Evolutionary conservation across 306 rosid genomes (phyloP), one percentile per base, ranked within the genome.

Genomic region (Dalbergia oliveri): DNA sequence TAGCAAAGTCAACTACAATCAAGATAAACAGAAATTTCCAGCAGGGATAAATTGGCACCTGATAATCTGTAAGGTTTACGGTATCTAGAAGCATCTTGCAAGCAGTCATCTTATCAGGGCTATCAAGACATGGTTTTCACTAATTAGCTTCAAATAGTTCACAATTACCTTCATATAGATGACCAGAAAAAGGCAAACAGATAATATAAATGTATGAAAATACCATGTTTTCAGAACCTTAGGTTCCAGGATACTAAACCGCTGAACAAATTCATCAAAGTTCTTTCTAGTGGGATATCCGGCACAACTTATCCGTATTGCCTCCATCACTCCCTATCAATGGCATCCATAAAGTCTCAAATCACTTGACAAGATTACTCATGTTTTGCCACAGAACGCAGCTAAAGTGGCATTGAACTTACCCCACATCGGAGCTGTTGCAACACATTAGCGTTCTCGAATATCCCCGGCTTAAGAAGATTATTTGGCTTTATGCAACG

Each of bases 281-380:
- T 53, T 87, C 87, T 91, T 95, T 86, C 99, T 87, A 54, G 94
- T 93, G 21, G 99, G 99, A 88, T 79, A 95, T 78, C 99, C 99
- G 45, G 99, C 98, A 80, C 98, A 91, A 83, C 99, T 95, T 85
- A 95, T 93, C 88, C 99, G 84, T 83, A 95, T 95, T 73, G 99
- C 99, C 86, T 95, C 99, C 99, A 95, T 95, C 73, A 95, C 99
- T 78, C 99, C 99, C 99, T 95, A 79, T 15, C 72, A 78, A 71
- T 35, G 34, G 57, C 47, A 76, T 64, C 50, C 78, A 61, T 21
- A 78, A 69, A 79, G 76, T 74, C 39, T 69, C 26, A 71, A 60
- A 53, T 85, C 66, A 79, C 49, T 43, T 59, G 63, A 66, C 39
- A 53, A 44, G 54, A 63, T 11, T 63, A 39, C n/a, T 62, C 80